These are phyloP conservation scores for Zoysia japonica DNA, from an alignment of 176 grass and related monocot genomes.

Conservation along the genomic window DNA sequence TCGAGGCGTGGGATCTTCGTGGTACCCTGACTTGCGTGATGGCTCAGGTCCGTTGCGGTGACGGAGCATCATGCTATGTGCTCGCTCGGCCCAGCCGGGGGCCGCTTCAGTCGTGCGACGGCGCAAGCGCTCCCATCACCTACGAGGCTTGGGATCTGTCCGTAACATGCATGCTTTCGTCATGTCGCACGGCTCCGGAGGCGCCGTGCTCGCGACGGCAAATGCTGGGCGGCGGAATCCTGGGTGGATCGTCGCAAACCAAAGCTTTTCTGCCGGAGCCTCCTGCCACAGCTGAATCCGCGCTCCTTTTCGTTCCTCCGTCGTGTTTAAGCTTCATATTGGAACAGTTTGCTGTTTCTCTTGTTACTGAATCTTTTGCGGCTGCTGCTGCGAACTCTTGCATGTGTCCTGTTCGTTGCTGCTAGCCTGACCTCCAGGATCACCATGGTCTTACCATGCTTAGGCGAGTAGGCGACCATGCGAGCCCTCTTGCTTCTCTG, in stretches of 20 bases:
- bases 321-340: slow-evolving; percentile 26
- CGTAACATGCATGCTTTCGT: slow-evolving; percentile 57
- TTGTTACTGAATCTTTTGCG: slow-evolving; percentile 40
- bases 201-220: slow-evolving; percentile 40
- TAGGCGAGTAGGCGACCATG: background rate
- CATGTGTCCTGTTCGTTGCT: background rate
- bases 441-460: slow-evolving; percentile 17
- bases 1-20: slow-evolving; percentile 49
- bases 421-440: slow-evolving; percentile 33
- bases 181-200: slow-evolving; percentile 42
- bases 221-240: slow-evolving; percentile 34
- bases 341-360: slow-evolving; percentile 20
- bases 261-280: background rate
- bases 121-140: slow-evolving; percentile 26
- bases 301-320: slow-evolving; percentile 10
- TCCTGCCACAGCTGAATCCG: slow-evolving; percentile 27
- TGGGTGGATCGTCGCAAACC: slow-evolving; percentile 37
- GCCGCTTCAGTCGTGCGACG: background rate
- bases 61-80: background rate
- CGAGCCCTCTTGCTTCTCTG: slow-evolving; percentile 9
- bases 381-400: slow-evolving; percentile 15
- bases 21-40: slow-evolving; percentile 3
- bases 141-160: slow-evolving; percentile 42
- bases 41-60: background rate
- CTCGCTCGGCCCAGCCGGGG: background rate